A percentile compares a stretch with the other conserved stretches of the same genome.
phyloP scores from a whole-genome alignment of 2,329 filamentous ascomycete species.

The Epichloe typhina region DNA sequence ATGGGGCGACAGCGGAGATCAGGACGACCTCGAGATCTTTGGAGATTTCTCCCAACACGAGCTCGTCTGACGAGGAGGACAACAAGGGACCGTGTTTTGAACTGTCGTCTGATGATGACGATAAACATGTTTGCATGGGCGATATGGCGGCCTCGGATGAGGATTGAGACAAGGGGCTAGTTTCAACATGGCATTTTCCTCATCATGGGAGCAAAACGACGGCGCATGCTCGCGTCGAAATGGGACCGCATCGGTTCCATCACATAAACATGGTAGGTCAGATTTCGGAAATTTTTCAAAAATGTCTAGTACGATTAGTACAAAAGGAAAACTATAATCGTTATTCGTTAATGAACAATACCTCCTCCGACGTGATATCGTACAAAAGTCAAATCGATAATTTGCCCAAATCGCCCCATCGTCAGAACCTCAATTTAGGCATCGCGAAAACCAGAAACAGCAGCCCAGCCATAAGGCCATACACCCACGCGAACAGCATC shows the following conservation, averaged over 20 bases:
- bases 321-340: too few relatives aligned
- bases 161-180: neutral
- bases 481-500: constrained; percentile 74
- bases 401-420: neutral
- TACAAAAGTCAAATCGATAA: neutral
- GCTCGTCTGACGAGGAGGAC: neutral
- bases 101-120: neutral
- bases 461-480: constrained; percentile 64
- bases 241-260: neutral
- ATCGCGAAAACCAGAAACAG: constrained; percentile 72
- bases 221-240: neutral
- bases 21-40: neutral
- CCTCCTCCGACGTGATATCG: neutral
- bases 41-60: neutral
- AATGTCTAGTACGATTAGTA: neutral
- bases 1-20: neutral
- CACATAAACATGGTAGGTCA: neutral
- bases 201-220: neutral
- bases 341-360: neutral
- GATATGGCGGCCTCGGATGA: neutral
- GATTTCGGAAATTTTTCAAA: too few relatives aligned
- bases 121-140: neutral
- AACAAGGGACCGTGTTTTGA: neutral
- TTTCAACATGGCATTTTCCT: neutral
- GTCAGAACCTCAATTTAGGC: constrained; percentile 75